phyloP scores from a whole-genome alignment of 2,329 filamentous ascomycete genomes.

The Allantophomopsis cytisporea region DNA sequence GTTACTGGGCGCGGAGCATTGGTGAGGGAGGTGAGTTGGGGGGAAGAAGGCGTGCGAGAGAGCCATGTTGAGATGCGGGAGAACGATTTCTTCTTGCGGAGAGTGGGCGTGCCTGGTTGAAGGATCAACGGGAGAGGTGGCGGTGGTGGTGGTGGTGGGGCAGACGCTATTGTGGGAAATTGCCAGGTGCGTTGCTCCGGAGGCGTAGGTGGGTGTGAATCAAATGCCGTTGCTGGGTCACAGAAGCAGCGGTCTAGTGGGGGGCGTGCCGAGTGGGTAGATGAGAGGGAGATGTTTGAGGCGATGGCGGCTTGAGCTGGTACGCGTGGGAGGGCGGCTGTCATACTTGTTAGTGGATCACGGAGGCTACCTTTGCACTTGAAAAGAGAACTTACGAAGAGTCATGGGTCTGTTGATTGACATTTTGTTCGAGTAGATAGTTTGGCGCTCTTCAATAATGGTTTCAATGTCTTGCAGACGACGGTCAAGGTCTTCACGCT shows the following conservation, averaged over 20 bases:
- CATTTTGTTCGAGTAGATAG: conserved; percentile 32
- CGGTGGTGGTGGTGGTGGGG: conserved; percentile 22
- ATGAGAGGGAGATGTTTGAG: conserved; percentile 21
- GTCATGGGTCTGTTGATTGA: background rate
- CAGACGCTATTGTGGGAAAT: conserved; percentile 2
- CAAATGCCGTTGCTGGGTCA: conserved; percentile 16
- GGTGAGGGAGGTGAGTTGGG: conserved; percentile 9
- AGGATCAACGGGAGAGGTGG: conserved; percentile 44
- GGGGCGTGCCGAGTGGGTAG: conserved; percentile 19
- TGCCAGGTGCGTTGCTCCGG: conserved; percentile 3
- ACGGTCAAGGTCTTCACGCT: conserved; percentile 38
- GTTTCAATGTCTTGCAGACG: conserved; percentile 46
- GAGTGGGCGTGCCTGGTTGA: conserved; percentile 29
- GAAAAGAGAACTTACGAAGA: background rate
- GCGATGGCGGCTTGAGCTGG: conserved; percentile 30
- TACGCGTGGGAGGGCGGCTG: conserved; percentile 34
- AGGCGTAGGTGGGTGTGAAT: conserved; percentile 2
- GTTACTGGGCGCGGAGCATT: conserved; percentile 39
- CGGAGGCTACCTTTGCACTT: background rate
- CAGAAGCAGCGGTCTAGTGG: conserved; percentile 8
- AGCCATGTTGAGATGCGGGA: conserved; percentile 47
- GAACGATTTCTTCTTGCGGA: conserved; percentile 56
- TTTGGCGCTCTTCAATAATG: conserved; percentile 42
- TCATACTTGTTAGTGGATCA: background rate
- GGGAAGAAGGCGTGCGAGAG: conserved; percentile 23